These are phyloP conservation scores for Lippia alba DNA, from an alignment of 305 asterid genomes.

Conservation along the genomic window DNA sequence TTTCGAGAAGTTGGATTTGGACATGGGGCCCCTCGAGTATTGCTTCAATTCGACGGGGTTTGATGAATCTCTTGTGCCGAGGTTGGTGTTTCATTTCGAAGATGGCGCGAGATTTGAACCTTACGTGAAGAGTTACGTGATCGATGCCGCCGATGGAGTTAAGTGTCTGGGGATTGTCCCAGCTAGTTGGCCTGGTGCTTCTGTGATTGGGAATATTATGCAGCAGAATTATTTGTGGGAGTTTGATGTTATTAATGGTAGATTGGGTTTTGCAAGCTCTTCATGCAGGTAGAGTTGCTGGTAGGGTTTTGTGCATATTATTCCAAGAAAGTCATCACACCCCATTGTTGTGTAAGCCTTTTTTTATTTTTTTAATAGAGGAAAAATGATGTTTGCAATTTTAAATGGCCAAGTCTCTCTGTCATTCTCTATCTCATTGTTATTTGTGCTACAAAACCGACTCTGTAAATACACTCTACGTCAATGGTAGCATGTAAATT, in stretches of 20 bases:
- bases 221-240: conserved; percentile 1
- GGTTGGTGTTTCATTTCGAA: not conserved
- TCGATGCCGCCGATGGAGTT: not conserved
- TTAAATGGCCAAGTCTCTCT: too few relatives aligned
- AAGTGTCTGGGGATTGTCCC: not conserved
- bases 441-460: too few relatives aligned
- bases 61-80: not conserved
- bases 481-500: too few relatives aligned
- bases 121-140: not conserved
- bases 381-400: too few relatives aligned
- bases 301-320: too few relatives aligned
- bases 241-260: not conserved
- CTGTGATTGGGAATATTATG: not conserved
- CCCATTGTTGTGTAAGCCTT: too few relatives aligned
- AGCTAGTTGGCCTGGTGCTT: not conserved
- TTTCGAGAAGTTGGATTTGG: not conserved
- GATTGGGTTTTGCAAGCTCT: not conserved
- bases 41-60: not conserved
- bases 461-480: too few relatives aligned
- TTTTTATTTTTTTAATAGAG: too few relatives aligned
- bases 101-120: not conserved
- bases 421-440: too few relatives aligned
- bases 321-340: too few relatives aligned
- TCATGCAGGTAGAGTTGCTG: not conserved
- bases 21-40: not conserved